Evolutionary conservation across 495 filamentous ascomycete species (phyloP).

Genomic region (Penicillium manginii): DNA sequence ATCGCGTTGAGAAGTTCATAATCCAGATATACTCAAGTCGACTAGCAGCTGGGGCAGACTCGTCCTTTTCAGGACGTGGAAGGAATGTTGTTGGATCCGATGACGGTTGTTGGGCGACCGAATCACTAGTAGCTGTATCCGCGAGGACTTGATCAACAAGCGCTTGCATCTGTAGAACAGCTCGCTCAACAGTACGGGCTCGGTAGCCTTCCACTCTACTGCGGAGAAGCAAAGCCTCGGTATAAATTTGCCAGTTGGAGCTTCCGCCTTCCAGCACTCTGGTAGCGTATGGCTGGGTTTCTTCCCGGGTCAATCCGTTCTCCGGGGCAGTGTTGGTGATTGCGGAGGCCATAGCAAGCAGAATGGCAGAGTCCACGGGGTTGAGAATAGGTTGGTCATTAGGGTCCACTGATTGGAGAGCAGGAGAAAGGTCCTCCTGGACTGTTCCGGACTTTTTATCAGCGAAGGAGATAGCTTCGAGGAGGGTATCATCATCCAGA

Average conservation of each 20-base stretch:
- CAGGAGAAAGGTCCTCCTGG: slow-evolving; percentile 60
- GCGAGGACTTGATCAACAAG: slow-evolving; percentile 95
- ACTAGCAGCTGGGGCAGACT: slow-evolving; percentile 76
- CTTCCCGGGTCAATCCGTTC: slow-evolving; percentile 86
- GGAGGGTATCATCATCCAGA: slow-evolving; percentile 89
- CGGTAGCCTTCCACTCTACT: slow-evolving; percentile 86
- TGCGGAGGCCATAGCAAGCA: slow-evolving; percentile 80
- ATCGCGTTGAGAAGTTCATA: slow-evolving; percentile 80
- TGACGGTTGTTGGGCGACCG: slow-evolving; percentile 33
- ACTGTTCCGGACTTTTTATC: slow-evolving; percentile 49
- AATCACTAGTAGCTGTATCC: slow-evolving; percentile 65
- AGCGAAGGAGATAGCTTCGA: slow-evolving; percentile 83
- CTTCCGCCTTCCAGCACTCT: slow-evolving; percentile 86
- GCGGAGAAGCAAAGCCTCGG: slow-evolving; percentile 84
- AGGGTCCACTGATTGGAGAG: slow-evolving; percentile 67
- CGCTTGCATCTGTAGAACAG: slow-evolving; percentile 92
- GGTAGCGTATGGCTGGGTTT: slow-evolving; percentile 87
- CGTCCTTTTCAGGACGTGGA: slow-evolving; percentile 71
- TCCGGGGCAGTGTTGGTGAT: slow-evolving; percentile 85
- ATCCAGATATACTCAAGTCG: slow-evolving; percentile 82
- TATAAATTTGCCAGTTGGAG: slow-evolving; percentile 98
- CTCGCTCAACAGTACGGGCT: slow-evolving; percentile 83
- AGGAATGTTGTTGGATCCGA: slow-evolving; percentile 72
- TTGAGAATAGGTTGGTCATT: slow-evolving; percentile 80
- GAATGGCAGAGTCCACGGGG: slow-evolving; percentile 81